A percentile compares a stretch with the other conserved stretches of the same genome.
These are phyloP conservation scores for Gomphus bonarii DNA, from an alignment of 1,284 basidiomycete genomes.

Conservation along the genomic window DNA sequence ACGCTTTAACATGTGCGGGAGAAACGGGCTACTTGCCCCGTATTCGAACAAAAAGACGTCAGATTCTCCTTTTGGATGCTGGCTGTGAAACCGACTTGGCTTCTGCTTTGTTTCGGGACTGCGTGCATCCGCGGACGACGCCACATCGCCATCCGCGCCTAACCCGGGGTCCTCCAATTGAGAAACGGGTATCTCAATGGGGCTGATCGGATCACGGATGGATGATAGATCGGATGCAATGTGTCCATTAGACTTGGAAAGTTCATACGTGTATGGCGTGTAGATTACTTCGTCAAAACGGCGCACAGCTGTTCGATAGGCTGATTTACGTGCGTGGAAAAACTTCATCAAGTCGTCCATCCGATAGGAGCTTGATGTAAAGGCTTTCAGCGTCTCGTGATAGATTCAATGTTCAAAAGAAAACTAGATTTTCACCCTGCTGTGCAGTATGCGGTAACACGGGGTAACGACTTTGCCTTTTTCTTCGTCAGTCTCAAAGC, in stretches of 20 bases:
- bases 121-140: slow-evolving; percentile 15
- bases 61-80: slow-evolving; percentile 54
- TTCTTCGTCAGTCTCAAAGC: slow-evolving; percentile 85
- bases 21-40: slow-evolving; percentile 48
- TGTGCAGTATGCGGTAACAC: slow-evolving; percentile 93
- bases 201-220: slow-evolving; percentile 11
- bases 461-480: slow-evolving; percentile 87
- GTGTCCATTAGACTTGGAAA: slow-evolving; percentile 23
- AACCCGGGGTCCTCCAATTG: slow-evolving; percentile 37
- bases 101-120: slow-evolving; percentile 22
- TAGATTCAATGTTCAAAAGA: background rate
- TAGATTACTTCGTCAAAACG: slow-evolving; percentile 76
- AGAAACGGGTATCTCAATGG: slow-evolving; percentile 37
- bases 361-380: slow-evolving; percentile 62
- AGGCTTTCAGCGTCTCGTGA: background rate
- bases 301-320: slow-evolving; percentile 79
- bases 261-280: slow-evolving; percentile 72
- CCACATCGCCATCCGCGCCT: slow-evolving; percentile 13
- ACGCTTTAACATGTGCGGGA: slow-evolving; percentile 27
- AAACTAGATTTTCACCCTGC: slow-evolving; percentile 75
- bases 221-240: slow-evolving; percentile 11
- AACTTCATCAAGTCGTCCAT: slow-evolving; percentile 83
- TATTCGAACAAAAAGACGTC: slow-evolving; percentile 94
- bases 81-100: slow-evolving; percentile 23
- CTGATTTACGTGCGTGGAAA: slow-evolving; percentile 68